A percentile compares a stretch with the other conserved stretches of the same genome.
Conservation (phyloP, 1,139 yeast species). For the Suhomyces bribrorum region DNA sequence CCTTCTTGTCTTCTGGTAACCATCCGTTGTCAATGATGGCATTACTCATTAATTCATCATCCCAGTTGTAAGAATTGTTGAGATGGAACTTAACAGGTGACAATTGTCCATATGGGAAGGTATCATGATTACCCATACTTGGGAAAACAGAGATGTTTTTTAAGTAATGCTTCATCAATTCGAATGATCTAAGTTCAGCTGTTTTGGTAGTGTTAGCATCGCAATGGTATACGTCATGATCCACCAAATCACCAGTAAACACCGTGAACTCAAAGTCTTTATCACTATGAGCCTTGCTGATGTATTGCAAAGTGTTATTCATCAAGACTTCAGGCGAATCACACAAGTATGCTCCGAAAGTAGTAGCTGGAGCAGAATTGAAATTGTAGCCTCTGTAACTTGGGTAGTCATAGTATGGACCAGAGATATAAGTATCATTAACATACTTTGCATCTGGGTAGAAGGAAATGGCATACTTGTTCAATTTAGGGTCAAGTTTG, state of each 20-base stretch:
- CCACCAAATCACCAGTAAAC: slow-evolving; percentile 72
- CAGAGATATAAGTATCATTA: slow-evolving; percentile 38
- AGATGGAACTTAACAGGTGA: slow-evolving; percentile 48
- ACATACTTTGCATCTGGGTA: slow-evolving; percentile 42
- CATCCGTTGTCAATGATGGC: slow-evolving; percentile 52
- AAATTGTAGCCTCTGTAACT: slow-evolving; percentile 40
- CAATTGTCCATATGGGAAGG: slow-evolving; percentile 70
- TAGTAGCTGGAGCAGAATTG: slow-evolving; percentile 53
- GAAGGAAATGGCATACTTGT: slow-evolving; percentile 27
- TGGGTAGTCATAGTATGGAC: slow-evolving; percentile 42
- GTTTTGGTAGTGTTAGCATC: slow-evolving; percentile 50
- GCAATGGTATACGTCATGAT: slow-evolving; percentile 53
- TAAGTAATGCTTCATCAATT: slow-evolving; percentile 56
- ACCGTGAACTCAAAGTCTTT: slow-evolving; percentile 56
- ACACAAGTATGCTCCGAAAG: slow-evolving; percentile 62
- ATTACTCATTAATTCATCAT: slow-evolving; percentile 59
- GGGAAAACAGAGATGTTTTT: slow-evolving; percentile 61
- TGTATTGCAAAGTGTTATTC: slow-evolving; percentile 54
- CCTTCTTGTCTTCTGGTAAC: slow-evolving; percentile 29
- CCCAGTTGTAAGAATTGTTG: slow-evolving; percentile 56
- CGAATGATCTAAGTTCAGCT: slow-evolving; percentile 54
- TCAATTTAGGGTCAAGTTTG: slow-evolving; percentile 20
- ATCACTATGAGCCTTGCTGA: slow-evolving; percentile 30
- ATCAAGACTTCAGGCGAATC: slow-evolving; percentile 64
- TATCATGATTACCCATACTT: slow-evolving; percentile 71